Evolutionary conservation across 1,284 basidiomycete species (phyloP), one percentile per base, ranked within the genome.

Genomic region (Marasmius fiardii): DNA sequence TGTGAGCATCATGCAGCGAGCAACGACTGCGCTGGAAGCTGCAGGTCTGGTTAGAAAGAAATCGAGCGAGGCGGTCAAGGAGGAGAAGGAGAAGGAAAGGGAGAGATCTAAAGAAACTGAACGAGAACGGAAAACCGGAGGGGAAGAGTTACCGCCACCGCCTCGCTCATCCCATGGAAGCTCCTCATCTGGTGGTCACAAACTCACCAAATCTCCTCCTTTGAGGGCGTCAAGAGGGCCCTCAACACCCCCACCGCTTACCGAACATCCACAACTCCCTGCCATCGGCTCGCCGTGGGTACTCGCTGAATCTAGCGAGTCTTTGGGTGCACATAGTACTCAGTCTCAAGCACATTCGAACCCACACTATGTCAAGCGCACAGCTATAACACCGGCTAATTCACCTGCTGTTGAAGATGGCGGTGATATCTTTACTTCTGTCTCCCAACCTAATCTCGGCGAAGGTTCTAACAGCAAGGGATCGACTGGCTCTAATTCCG

Each of bases 1-100:
- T 55, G 89, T 96, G 54, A 95, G 88, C 65, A 95, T 97, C 69
- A 90, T 97, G 77, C 94, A 96, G 63, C 84, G 94, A 5, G 94
- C 93, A 0, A 95, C 93, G 0, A 95, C 92, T 0, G 93, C 93
- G 3, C 76, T 90, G 20, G 90, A 91, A 63, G 89, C 88, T 5
- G 87, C 88, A 5, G 88, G 88, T 1, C 72, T 93, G 8, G 88
- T 92, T 44, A 74, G 86, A 58, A 93, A 93, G 72, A 92, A 88
- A 71, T 90, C 86, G 2, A 71, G 80, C 0, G 91, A 93, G 65
- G 85, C 72, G 3, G 80, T 90, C 14, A 78, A 75, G 57, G 86
- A 87, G 43, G 78, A 84, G 49, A 79, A 78, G 56, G 78, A 83
- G 54, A 72, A 70, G 59, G 74, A 80, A 60, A 67, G 67, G 57